Conservation (phyloP, 192 early-diverging fungal genomes). For the Podila clonocystis region DNA sequence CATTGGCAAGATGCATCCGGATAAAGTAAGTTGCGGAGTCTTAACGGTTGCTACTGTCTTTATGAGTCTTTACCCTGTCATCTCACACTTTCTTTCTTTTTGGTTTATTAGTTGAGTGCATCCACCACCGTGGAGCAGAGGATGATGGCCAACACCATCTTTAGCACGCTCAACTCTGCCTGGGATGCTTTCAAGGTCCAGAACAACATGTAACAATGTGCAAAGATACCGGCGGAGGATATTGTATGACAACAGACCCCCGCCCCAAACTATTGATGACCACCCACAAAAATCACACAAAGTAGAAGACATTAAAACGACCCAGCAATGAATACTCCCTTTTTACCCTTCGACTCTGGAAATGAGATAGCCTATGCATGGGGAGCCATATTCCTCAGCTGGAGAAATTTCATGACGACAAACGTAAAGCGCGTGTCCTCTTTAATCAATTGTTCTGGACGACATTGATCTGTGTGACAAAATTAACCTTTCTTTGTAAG, state of each 20-base stretch:
- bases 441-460: no score
- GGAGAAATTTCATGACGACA: no score
- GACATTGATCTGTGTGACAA: no score
- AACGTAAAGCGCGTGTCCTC: no score
- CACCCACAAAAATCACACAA: no score
- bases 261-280: no score
- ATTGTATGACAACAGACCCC: neutral
- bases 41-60: neutral
- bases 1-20: constrained; percentile 93
- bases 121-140: constrained; percentile 80
- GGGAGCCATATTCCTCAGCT: no score
- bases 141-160: constrained; percentile 90
- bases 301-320: no score
- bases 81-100: neutral
- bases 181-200: constrained; percentile 94
- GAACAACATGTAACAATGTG: constrained; percentile 67
- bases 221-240: neutral
- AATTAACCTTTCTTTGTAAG: no score
- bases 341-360: no score
- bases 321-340: no score
- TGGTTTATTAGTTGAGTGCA: constrained; percentile 50
- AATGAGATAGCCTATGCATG: no score
- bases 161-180: constrained; percentile 89
- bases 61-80: neutral
- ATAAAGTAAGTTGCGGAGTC: constrained; percentile 72